Evolutionary conservation across 2,329 filamentous ascomycete species (phyloP), one percentile per base, ranked within the genome.

Genomic region (Penicillium sp.): DNA sequence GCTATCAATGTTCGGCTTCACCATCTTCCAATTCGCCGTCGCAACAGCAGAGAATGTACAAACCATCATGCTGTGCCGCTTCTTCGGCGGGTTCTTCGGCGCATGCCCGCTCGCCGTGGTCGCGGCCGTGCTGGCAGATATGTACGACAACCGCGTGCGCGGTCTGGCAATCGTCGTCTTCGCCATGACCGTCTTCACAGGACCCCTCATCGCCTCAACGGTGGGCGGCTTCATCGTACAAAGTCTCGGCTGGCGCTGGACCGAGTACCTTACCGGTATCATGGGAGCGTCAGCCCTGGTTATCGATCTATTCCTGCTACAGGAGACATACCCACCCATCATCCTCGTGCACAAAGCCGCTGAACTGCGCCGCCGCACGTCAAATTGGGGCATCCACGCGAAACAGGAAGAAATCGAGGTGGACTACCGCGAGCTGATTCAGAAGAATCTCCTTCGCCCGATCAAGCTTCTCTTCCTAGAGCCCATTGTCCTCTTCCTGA

Each of bases 251-350:
- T 84, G 82, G 81, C 78, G 82, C 41, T 84, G 82, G 82, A 84
- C 82, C 1, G 73, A 81, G 39, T 83, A 84, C 66, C 76, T 86
- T 22, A 77, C 77, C 6, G 78, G 78, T 0, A 81, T 87, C 64
- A 83, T 87, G 81, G 84, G 82, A n/a, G 82, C 81, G 58, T 59
- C 69, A 8, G 77, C 79, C 1, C 76, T 84, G 5, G 67, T 73
- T 0, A 69, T 84, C 1, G 76, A 82, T 43, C 38, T 84, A 1
- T 61, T 85, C 35, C 84, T 86, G 69, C 75, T 86, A 28, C 70
- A 83, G 42, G 84, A 87, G 69, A 83, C 83, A 0, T 87, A 86
- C 62, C 80, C 84, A 1, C 84, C 84, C 0, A 76, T 85, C 0
- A 81, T 87, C 6, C 76, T 87, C 3, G 81, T 86, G 43, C 69